Evolutionary conservation across 75 land plant genomes (phyloP).

Genomic region (Pseudotsuga menziesii): DNA sequence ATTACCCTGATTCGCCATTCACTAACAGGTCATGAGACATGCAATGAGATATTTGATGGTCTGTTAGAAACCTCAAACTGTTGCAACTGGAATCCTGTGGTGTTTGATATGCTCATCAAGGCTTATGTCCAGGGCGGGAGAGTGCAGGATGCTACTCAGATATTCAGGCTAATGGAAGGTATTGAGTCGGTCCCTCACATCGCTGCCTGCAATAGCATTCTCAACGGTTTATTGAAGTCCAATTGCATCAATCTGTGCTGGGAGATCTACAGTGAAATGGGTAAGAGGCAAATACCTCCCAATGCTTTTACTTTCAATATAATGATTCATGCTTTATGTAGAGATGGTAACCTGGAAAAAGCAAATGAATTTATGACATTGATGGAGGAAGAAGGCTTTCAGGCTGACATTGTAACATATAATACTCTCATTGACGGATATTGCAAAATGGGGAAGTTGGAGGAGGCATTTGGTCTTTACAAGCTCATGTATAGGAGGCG

Average conservation of each 20-base stretch:
- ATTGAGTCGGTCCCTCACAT: slow-evolving; percentile 27
- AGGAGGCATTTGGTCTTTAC: slow-evolving; percentile 49
- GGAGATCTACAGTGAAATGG: slow-evolving; percentile 55
- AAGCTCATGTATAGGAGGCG: slow-evolving; percentile 48
- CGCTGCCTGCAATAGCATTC: slow-evolving; percentile 33
- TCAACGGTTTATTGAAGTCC: slow-evolving; percentile 31
- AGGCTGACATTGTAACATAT: slow-evolving; percentile 69
- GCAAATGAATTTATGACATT: slow-evolving; percentile 47
- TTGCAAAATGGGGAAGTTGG: slow-evolving; percentile 34
- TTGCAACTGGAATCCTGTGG: slow-evolving; percentile 43
- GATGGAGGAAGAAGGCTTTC: slow-evolving; percentile 64
- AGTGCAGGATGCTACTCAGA: slow-evolving; percentile 21
- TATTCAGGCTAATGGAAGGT: slow-evolving; percentile 26
- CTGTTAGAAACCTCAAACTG: slow-evolving; percentile 15
- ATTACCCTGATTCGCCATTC: slow-evolving; percentile 28
- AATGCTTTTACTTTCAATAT: slow-evolving; percentile 57
- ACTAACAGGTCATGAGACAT: slow-evolving; percentile 1
- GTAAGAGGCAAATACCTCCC: slow-evolving; percentile 22
- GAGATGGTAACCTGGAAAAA: slow-evolving; percentile 30
- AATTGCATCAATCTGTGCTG: slow-evolving; percentile 31
- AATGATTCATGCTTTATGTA: slow-evolving; percentile 50
- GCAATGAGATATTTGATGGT: slow-evolving; percentile 16
- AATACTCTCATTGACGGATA: slow-evolving; percentile 57
- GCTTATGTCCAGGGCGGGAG: slow-evolving; percentile 30
- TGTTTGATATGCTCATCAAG: slow-evolving; percentile 57